Evolutionary conservation across 345 rosid species (phyloP).

Genomic region (Brassica juncea): DNA sequence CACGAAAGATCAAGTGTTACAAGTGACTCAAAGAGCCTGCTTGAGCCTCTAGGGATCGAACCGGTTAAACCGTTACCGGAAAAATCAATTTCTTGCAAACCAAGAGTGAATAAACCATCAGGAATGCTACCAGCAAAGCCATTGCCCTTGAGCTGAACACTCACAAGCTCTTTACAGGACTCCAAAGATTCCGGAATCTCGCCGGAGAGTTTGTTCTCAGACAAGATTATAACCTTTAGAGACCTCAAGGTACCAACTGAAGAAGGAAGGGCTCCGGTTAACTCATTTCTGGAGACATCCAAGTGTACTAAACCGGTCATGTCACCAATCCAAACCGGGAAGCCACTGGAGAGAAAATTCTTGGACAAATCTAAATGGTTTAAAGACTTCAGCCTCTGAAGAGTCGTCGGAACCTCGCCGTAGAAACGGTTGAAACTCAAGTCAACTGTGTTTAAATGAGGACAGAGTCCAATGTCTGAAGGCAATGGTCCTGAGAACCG

Average conservation of each 20-base stretch:
- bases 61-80: constrained; percentile 60
- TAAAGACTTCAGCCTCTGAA: constrained; percentile 49
- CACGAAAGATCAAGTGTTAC: constrained; percentile 62
- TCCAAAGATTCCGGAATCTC: constrained; percentile 62
- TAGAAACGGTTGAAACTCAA: constrained; percentile 60
- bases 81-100: constrained; percentile 69
- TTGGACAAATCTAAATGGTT: constrained; percentile 49
- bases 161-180: constrained; percentile 51
- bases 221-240: constrained; percentile 53
- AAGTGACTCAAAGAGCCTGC: constrained; percentile 55
- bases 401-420: constrained; percentile 57
- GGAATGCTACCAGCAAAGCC: constrained; percentile 66
- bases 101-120: constrained; percentile 60
- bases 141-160: constrained; percentile 57
- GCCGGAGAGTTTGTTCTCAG: constrained; percentile 60
- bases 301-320: constrained; percentile 52
- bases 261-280: constrained; percentile 63
- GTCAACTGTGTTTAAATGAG: constrained; percentile 59
- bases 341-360: constrained; percentile 62
- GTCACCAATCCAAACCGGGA: constrained; percentile 67
- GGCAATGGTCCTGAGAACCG: constrained; percentile 69
- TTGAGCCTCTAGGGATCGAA: constrained; percentile 64
- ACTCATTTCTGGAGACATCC: constrained; percentile 65
- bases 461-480: constrained; percentile 67
- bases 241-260: constrained; percentile 58